A percentile compares a stretch with the other conserved stretches of the same genome.
phyloP scores from a whole-genome alignment of 306 rosid genomes.

The Sechiopsis laciniata region DNA sequence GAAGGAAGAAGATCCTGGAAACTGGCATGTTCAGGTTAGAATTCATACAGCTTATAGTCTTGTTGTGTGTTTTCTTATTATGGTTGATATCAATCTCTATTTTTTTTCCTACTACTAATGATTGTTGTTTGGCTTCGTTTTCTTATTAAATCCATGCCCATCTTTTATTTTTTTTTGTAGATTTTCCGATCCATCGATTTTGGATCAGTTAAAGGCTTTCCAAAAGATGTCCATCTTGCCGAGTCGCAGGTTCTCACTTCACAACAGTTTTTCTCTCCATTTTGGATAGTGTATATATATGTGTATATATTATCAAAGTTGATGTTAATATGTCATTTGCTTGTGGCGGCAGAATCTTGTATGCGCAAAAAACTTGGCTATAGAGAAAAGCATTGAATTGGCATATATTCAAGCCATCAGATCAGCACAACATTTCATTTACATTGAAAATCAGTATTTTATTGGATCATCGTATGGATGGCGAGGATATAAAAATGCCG shows the following conservation, averaged over 20 bases:
- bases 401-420: constrained; percentile 91
- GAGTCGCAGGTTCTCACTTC: constrained; percentile 40
- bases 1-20: constrained; percentile 56
- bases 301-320: not conserved
- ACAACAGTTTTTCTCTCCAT: constrained; percentile 11
- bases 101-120: constrained; percentile 17
- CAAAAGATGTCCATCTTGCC: constrained; percentile 42
- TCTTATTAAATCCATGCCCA: constrained; percentile 23
- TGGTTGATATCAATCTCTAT: not conserved
- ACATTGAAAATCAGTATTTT: constrained; percentile 91
- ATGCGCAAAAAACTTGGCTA: constrained; percentile 58
- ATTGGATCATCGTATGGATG: constrained; percentile 89
- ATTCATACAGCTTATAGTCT: constrained; percentile 18
- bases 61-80: constrained; percentile 19
- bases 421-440: constrained; percentile 90
- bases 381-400: constrained; percentile 88
- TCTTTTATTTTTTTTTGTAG: constrained; percentile 34
- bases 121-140: constrained; percentile 19
- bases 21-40: constrained; percentile 95
- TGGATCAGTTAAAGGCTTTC: constrained; percentile 88
- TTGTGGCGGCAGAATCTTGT: constrained; percentile 67
- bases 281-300: no score
- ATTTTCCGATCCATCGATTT: constrained; percentile 90
- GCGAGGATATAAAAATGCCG: constrained; percentile 80
- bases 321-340: constrained; percentile 19